These are phyloP conservation scores for Ilyonectria mors-panacis DNA, from an alignment of 2,329 filamentous ascomycete genomes.

Conservation along the genomic window DNA sequence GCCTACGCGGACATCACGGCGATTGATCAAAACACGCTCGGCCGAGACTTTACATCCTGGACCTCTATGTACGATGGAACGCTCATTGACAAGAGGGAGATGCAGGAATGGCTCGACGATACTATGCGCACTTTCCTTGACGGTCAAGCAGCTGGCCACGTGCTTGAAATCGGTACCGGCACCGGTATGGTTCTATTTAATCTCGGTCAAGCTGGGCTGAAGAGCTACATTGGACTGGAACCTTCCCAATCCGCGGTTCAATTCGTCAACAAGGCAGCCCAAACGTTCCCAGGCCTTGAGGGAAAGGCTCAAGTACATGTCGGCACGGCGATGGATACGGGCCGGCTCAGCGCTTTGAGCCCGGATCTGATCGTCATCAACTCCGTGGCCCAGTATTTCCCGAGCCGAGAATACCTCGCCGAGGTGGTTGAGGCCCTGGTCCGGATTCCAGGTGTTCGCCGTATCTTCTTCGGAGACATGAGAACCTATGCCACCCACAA, in stretches of 20 bases:
- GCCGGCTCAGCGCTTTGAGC: too few species aligned
- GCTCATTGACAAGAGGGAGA: conserved; percentile 45
- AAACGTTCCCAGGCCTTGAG: conserved; percentile 25
- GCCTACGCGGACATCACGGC: too few species aligned
- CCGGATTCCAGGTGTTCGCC: conserved; percentile 7
- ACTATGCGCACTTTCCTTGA: conserved; percentile 42
- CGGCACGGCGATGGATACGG: conserved; percentile 39
- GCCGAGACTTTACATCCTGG: too few species aligned
- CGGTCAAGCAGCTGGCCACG: conserved; percentile 21
- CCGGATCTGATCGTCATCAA: conserved; percentile 45
- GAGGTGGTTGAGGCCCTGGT: conserved; percentile 33
- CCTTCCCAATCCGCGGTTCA: conserved; percentile 40
- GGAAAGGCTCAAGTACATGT: conserved; percentile 12
- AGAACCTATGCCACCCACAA: conserved; percentile 34
- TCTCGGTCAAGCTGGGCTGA: conserved; percentile 16
- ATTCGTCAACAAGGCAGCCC: conserved; percentile 35
- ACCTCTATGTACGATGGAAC: conserved; percentile 51
- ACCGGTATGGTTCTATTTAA: conserved; percentile 52
- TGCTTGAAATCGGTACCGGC: conserved; percentile 51
- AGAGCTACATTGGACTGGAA: conserved; percentile 49
- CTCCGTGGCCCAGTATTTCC: conserved; percentile 49
- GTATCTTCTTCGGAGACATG: conserved; percentile 42
- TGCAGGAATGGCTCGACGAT: conserved; percentile 53
- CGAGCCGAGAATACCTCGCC: conserved; percentile 42
- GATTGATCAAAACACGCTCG: too few species aligned